Evolutionary conservation across 2,329 filamentous ascomycete genomes (phyloP).

Genomic region (Penicillium palitans): DNA sequence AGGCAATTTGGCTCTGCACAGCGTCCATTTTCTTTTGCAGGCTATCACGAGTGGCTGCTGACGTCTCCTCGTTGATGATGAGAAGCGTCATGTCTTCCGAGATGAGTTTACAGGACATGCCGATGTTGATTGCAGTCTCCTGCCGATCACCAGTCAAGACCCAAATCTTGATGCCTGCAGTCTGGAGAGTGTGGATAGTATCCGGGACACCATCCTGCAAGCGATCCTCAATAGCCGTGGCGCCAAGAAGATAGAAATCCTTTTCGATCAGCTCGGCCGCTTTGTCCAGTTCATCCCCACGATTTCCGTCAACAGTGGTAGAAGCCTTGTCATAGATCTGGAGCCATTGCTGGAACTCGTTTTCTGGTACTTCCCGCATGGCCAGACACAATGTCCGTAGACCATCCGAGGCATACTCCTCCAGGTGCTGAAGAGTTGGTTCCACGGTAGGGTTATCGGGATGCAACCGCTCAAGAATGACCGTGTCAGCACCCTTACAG

Average conservation of each 20-base stretch:
- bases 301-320: constrained; percentile 88
- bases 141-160: constrained; percentile 96
- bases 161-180: constrained; percentile 98
- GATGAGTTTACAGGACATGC: constrained; percentile 98
- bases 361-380: constrained; percentile 87
- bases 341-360: constrained; percentile 85
- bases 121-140: constrained; percentile 99
- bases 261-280: constrained; percentile 93
- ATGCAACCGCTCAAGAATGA: constrained; percentile 87
- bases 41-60: constrained; percentile 79
- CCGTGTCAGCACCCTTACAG: constrained; percentile 95
- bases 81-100: constrained; percentile 98
- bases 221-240: constrained; percentile 95
- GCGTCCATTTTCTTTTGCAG: constrained; percentile 91
- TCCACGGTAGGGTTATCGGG: constrained; percentile 85
- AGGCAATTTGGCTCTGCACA: constrained; percentile 75
- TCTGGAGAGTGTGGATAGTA: constrained; percentile 94
- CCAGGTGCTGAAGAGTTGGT: constrained; percentile 87
- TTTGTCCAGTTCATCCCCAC: constrained; percentile 94
- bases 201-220: constrained; percentile 97
- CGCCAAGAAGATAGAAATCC: constrained; percentile 85
- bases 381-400: constrained; percentile 91
- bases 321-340: constrained; percentile 82
- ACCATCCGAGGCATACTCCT: constrained; percentile 97
- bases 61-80: constrained; percentile 88